Conservation (phyloP, 345 rosid species). For the Eucalyptus viminalis region DNA sequence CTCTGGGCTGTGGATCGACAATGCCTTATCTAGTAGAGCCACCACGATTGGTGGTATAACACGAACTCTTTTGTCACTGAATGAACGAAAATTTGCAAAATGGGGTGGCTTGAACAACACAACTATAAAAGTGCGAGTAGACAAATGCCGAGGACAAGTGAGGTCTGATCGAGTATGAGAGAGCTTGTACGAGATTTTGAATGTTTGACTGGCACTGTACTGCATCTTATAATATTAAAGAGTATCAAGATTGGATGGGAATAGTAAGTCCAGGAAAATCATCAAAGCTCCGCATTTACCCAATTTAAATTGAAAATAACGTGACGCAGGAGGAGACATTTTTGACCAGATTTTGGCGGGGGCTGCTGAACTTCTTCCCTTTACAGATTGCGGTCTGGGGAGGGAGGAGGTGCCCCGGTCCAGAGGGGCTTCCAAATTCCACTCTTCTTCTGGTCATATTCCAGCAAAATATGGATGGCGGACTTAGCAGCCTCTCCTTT, state of each 20-base stretch:
- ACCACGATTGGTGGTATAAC: rapidly evolving
- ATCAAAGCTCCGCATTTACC: background rate
- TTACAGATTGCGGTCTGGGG: background rate
- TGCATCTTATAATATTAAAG: background rate
- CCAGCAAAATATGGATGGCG: background rate
- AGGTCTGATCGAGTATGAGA: background rate
- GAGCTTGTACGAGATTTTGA: background rate
- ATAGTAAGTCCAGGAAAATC: background rate
- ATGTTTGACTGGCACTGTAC: background rate
- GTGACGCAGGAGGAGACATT: background rate
- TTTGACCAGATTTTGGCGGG: background rate
- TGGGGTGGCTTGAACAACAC: background rate
- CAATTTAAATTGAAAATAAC: background rate
- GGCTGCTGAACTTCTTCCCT: background rate
- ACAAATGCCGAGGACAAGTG: background rate
- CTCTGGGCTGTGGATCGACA: no score
- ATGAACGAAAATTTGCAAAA: background rate
- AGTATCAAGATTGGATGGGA: background rate
- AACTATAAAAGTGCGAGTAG: background rate
- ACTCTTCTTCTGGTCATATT: background rate
- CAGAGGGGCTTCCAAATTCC: background rate
- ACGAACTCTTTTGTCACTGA: background rate
- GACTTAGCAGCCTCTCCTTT: background rate
- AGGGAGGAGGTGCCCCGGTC: background rate
- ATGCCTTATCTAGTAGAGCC: rapidly evolving